These are phyloP conservation scores for Calycina marina DNA, from an alignment of 2,329 filamentous ascomycete genomes.

Conservation along the genomic window DNA sequence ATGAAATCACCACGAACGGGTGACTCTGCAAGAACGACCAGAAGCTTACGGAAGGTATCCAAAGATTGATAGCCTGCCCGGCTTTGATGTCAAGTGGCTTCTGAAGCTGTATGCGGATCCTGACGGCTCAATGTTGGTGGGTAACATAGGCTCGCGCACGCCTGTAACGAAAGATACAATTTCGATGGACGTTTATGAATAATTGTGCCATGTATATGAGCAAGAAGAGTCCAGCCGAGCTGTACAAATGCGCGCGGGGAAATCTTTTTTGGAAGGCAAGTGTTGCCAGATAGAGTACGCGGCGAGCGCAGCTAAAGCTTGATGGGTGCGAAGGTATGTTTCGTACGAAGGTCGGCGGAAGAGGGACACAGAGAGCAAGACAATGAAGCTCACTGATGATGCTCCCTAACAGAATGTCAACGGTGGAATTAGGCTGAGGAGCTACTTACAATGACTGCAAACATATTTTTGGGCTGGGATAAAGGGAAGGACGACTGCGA, in stretches of 20 bases:
- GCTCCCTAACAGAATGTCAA: conserved; percentile 1
- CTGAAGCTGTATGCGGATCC: conserved; percentile 5
- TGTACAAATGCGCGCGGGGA: background rate
- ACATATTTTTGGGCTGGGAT: background rate
- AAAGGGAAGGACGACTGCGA: background rate
- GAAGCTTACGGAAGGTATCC: conserved; percentile 10
- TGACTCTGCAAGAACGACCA: conserved; percentile 16
- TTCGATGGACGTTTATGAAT: conserved; percentile 10
- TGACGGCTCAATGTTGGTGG: conserved; percentile 2
- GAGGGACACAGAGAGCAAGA: conserved; percentile 7
- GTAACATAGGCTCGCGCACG: conserved; percentile 3
- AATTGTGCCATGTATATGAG: too few species aligned
- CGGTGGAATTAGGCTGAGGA: background rate
- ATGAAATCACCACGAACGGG: conserved; percentile 20
- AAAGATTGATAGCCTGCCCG: conserved; percentile 11
- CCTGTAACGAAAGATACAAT: conserved; percentile 1
- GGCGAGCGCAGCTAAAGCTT: conserved; percentile 6
- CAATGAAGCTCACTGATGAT: conserved; percentile 2
- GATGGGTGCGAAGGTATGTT: conserved; percentile 9
- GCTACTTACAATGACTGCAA: conserved; percentile 1
- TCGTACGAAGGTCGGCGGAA: conserved; percentile 10
- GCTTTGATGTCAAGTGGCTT: conserved; percentile 9
- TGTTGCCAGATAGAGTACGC: conserved; percentile 9
- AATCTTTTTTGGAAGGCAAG: conserved; percentile 2
- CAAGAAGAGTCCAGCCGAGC: conserved; percentile 3